These are phyloP conservation scores for Zygoascus hellenicus DNA, from an alignment of 1,139 yeast species.

Conservation along the genomic window DNA sequence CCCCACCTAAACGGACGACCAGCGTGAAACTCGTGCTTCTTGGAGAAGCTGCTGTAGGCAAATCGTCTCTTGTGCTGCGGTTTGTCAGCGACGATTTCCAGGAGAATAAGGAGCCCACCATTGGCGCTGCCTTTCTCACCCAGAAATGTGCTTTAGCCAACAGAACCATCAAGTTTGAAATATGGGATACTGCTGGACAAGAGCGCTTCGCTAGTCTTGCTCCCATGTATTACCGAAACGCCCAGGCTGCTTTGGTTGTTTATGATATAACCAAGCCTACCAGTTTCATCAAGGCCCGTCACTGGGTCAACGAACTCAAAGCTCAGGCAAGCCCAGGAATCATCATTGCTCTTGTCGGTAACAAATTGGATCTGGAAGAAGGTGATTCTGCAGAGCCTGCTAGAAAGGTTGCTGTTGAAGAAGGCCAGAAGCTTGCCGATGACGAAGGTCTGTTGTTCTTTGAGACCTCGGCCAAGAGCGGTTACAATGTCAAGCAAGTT, in stretches of 20 bases:
- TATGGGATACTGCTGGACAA: constrained; percentile 99
- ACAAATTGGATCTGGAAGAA: constrained; percentile 66
- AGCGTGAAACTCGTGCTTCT: constrained; percentile 83
- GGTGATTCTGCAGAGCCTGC: constrained; percentile 37
- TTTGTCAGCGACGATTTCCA: constrained; percentile 95
- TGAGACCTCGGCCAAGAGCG: constrained; percentile 93
- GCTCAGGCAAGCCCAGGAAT: constrained; percentile 92
- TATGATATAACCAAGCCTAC: constrained; percentile 96
- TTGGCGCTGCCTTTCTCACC: constrained; percentile 95
- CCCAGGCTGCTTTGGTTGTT: constrained; percentile 97
- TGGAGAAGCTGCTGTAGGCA: constrained; percentile 98
- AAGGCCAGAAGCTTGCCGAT: constrained; percentile 72
- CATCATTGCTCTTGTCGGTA: constrained; percentile 89
- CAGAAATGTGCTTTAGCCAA: constrained; percentile 91
- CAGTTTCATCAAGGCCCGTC: constrained; percentile 96
- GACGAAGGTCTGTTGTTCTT: constrained; percentile 87
- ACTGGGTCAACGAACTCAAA: constrained; percentile 95
- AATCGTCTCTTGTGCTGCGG: constrained; percentile 84
- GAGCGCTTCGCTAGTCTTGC: constrained; percentile 95
- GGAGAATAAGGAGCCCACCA: constrained; percentile 95
- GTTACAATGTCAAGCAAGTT: constrained; percentile 87
- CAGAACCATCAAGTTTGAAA: constrained; percentile 88
- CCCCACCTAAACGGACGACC: constrained; percentile 41
- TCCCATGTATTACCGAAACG: constrained; percentile 96
- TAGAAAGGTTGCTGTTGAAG: constrained; percentile 82